Base-by-base conservation (phyloP, 768 basidiomycete genomes). In the Psilocybe cubensis region DNA sequence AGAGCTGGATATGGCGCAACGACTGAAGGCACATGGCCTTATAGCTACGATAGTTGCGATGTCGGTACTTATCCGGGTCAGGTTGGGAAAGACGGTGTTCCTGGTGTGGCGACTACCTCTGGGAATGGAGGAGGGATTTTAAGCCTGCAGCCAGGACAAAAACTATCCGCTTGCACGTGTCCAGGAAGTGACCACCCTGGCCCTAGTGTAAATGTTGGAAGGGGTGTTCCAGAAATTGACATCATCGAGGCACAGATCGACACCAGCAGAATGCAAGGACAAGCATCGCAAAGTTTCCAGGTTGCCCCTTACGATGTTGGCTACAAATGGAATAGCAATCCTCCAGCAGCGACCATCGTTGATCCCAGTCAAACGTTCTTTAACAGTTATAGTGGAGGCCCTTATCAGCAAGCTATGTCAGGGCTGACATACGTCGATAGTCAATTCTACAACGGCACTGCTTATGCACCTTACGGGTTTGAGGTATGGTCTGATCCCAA, bases 221-320 rank as follows among this genome's bases (percentile, higher is more conserved):
- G 96, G 50, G 86, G 86, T 28, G 92, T 89, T 1, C 96, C 96
- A 1, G 96, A 98, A 76, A 94, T 98, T 63, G 96, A 98, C 72
- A 80, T 98, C 58, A 68, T 96, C 56, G 96, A 98, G 76, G 86
- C 93, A 0, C 89, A 94, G 70, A 81, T 89, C 55, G 72, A 94
- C 63, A 63, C 79, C 2, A 58, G 51, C 54, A 57, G 72, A 3
- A 80, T 83, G 63, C 65, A 74, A 67, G 91, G 83, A 40, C 77
- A 88, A 63, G 89, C 88, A 1, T 93, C 92, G 1, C 94, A 96
- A 73, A 89, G 86, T 63, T 82, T 83, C 67, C 94, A 96, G 72
- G 69, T 81, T 35, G 92, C 92, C 9, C 93, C 93, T 9, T 95
- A 87, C 76, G 85, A 94, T 70, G 76, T 80, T 59, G 63, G 82